Evolutionary conservation across 2,329 filamentous ascomycete genomes (phyloP), one percentile per base, ranked within the genome.

Genomic region (Periconia macrospinosa): DNA sequence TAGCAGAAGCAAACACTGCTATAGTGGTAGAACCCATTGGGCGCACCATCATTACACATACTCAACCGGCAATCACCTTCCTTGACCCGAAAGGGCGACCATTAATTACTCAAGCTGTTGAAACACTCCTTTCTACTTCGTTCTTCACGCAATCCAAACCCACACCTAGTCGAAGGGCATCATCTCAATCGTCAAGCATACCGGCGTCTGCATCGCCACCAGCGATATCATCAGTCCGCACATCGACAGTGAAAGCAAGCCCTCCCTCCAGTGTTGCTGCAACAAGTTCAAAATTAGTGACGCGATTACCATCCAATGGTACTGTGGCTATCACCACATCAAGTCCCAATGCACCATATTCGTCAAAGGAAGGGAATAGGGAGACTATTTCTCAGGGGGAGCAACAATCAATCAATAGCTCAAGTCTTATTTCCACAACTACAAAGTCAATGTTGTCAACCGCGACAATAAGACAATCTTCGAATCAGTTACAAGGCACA

Each of bases 1-100:
- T 23, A 37, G 65, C 63, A 20, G 58, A 70, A 30, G 69, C 64
- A 41, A 65, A 72, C 27, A 69, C 71, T 45, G 69, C 67, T 50
- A 53, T 74, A 7, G 55, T 72, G 9, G 64, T 74, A 30, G 60
- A 69, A 27, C 72, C 72, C 1, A 63, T 74, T 2, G 59, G 66
- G 35, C 62, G 52, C 3, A 67, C 68, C 1, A 51, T 72, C 27
- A 62, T 69, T 45, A 69, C 65, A 13, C 53, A 55, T 6, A 62
- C 64, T 41, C 52, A 59, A 53, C 51, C 69, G 17, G 68, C 62
- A 15, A 62, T 73, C 41, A 75, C 70, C 2, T 74, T 74, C 45
- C 51, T 65, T 13, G 55, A 70, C 43, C 66, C 66, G 0, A 55
- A 69, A 33, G 69, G 70, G 14, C 53, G 65, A 30, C 70, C 69